Evolutionary conservation across 257 asterid species (phyloP), one percentile per base, ranked within the genome.

Genomic region (Voacanga thouarsii): DNA sequence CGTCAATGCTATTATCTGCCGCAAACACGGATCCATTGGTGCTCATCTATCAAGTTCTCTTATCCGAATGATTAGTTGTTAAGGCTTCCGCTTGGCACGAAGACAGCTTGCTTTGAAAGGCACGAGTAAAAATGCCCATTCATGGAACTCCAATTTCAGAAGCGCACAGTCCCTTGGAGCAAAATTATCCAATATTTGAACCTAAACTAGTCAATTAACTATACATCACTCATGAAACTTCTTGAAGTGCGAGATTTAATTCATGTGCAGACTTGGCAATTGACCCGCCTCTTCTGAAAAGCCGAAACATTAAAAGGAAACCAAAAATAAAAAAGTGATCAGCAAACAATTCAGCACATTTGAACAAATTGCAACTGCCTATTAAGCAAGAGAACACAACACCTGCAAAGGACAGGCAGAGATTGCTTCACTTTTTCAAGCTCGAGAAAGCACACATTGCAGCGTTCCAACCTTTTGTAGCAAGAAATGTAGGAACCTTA

Each of bases 211-310:
- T 66, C 63, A 18, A 75, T 33, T 59, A 78, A 81, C 72, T 69
- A 76, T 63, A 45, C 18, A 55, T 77, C 53, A 60, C 84, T 91
- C 90, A 91, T 76, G 92, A 90, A 86, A 90, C 88, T 74, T 93
- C 98, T 79, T 96, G 89, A 75, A 96, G 92, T 12, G 94, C 92
- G 72, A 93, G 90, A 86, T 82, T 92, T 83, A 96, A 89, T 86
- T 96, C 99, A 21, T 87, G 93, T 3, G 97, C 97, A 43, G 88
- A 90, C 87, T 92, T 96, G 82, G 99, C 94, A 79, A 96, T 79
- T 41, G 96, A 88, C 66, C 98, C 99, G 57, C 97, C 98, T 90
- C 89, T 86, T 89, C 99, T 96, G 79, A 86, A 79, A 80, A 72
- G 6, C 12, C 65, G 61, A 80, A 75, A 55, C 37, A 33, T 33